phyloP scores from a whole-genome alignment of 2,329 filamentous ascomycete genomes.

The Fusarium stilboides region DNA sequence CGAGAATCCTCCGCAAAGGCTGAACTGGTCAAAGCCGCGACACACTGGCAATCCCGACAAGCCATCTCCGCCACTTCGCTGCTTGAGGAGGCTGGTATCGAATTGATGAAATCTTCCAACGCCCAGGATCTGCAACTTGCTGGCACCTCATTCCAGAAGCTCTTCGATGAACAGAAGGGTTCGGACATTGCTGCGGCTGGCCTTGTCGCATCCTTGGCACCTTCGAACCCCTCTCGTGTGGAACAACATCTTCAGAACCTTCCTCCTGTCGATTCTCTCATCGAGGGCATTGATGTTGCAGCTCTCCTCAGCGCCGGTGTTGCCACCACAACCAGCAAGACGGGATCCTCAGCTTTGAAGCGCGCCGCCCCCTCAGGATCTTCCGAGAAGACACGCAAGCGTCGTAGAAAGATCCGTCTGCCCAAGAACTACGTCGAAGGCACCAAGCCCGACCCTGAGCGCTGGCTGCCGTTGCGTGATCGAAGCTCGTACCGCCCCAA shows the following conservation, averaged over 20 bases:
- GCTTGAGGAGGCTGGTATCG: constrained; percentile 84
- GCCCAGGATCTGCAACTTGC: constrained; percentile 78
- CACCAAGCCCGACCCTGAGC: constrained; percentile 88
- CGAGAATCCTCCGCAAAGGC: constrained; percentile 79
- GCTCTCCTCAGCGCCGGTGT: constrained; percentile 78
- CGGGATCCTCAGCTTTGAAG: constrained; percentile 62
- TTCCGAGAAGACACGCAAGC: constrained; percentile 63
- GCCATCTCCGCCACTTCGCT: constrained; percentile 69
- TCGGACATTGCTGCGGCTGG: constrained; percentile 84
- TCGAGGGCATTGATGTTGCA: constrained; percentile 72
- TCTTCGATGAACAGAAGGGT: constrained; percentile 75
- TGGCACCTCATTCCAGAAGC: constrained; percentile 81
- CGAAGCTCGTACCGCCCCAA: constrained; percentile 91
- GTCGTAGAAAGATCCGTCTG: constrained; percentile 73
- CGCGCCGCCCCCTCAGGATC: constrained; percentile 59
- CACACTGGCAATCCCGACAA: constrained; percentile 81
- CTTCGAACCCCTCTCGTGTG: constrained; percentile 70
- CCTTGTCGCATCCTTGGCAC: constrained; percentile 85
- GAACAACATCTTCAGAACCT: constrained; percentile 70
- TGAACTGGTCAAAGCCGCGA: constrained; percentile 84
- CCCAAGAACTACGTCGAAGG: constrained; percentile 82
- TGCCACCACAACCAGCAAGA: constrained; percentile 57
- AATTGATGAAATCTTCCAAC: constrained; percentile 83
- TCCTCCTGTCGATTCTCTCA: constrained; percentile 74
- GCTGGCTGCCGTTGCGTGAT: constrained; percentile 93